Evolutionary conservation across 352 stramenopile genomes (phyloP), one percentile per base, ranked within the genome.

Genomic region (Phytopythium montanum): DNA sequence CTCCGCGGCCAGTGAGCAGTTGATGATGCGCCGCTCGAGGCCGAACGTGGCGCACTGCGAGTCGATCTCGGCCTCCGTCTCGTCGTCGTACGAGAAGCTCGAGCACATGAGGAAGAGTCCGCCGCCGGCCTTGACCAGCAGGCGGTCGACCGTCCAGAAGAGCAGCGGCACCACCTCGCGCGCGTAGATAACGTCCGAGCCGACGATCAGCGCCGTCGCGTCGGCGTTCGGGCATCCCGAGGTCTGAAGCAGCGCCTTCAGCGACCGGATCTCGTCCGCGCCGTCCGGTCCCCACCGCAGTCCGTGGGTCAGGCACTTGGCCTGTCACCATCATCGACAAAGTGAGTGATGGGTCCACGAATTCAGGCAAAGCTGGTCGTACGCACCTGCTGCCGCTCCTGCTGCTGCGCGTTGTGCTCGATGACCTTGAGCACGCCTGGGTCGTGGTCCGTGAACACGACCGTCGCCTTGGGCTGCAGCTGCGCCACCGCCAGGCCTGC

Each of bases 401-500:
- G 82, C 61, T 87, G 74, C 16, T 67, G 70, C 25, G 68, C 72
- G 54, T 92, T 92, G 72, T 90, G 74, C 56, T 87, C 76, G 41
- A 92, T 87, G 42, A 82, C 85, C 69, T 90, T 89, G 54, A 92
- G 76, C 31, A 92, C 82, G n/a, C 82, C 82, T 2, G 82, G 82
- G 56, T 92, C 80, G 54, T 92, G 82, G 68, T 92, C 82, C 18
- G 82, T 92, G 60, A 92, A 90, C 54, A 90, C 81, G 52, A 92
- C 76, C 6, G 68, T 81, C 28, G 78, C 79, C 10, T 78, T 65
- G 0, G 82, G 72, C 52, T 71, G 65, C 19, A 92, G 61, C 68
- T 92, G 82, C 2, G 82, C 79, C 48, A 88, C 73, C 21, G 70
- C 76, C 9, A 92, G 68, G 26, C 82, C 45, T 52, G 25, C 25